Percentiles rank a stretch among this genome's conserved stretches.
These are phyloP conservation scores for Colletotrichum plurivorum DNA, from an alignment of 2,329 filamentous ascomycete species.

Conservation along the genomic window DNA sequence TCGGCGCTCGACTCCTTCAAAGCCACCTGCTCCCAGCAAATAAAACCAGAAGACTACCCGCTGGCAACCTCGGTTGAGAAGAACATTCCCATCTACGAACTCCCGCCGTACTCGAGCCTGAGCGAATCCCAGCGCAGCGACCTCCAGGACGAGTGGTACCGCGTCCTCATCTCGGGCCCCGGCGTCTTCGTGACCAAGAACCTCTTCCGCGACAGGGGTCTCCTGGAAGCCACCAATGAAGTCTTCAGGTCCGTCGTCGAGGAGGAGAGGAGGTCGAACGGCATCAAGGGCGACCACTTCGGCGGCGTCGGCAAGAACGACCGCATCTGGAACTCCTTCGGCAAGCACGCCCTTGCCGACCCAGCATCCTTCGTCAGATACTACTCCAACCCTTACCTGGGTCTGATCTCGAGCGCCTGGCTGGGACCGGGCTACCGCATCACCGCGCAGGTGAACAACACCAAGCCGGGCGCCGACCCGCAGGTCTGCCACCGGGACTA, in stretches of 20 bases:
- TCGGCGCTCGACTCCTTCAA: constrained; percentile 60
- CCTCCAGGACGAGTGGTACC: constrained; percentile 73
- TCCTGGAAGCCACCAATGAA: constrained; percentile 62
- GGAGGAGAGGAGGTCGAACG: constrained; percentile 52
- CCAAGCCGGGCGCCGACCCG: constrained; percentile 69
- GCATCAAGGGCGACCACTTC: constrained; percentile 72
- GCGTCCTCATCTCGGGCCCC: constrained; percentile 68
- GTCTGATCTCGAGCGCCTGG: constrained; percentile 67
- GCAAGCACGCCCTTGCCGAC: constrained; percentile 69
- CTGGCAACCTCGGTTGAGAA: constrained; percentile 59
- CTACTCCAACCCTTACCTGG: constrained; percentile 73
- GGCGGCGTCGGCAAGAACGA: constrained; percentile 68
- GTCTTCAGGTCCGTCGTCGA: constrained; percentile 65
- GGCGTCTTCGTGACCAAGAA: constrained; percentile 71
- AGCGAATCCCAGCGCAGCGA: constrained; percentile 44
- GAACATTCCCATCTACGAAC: constrained; percentile 71
- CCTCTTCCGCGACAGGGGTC: constrained; percentile 59
- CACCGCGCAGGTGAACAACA: constrained; percentile 75
- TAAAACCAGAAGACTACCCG: constrained; percentile 58
- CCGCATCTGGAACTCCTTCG: constrained; percentile 77
- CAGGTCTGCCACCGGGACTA: constrained; percentile 75
- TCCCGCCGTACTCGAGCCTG: constrained; percentile 52
- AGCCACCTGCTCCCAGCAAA: constrained; percentile 57
- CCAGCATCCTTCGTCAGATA: constrained; percentile 68
- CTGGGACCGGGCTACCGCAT: constrained; percentile 72